Evolutionary conservation across 2,329 filamentous ascomycete genomes (phyloP), one percentile per base, ranked within the genome.

Genomic region (Calonectria pauciramosa): DNA sequence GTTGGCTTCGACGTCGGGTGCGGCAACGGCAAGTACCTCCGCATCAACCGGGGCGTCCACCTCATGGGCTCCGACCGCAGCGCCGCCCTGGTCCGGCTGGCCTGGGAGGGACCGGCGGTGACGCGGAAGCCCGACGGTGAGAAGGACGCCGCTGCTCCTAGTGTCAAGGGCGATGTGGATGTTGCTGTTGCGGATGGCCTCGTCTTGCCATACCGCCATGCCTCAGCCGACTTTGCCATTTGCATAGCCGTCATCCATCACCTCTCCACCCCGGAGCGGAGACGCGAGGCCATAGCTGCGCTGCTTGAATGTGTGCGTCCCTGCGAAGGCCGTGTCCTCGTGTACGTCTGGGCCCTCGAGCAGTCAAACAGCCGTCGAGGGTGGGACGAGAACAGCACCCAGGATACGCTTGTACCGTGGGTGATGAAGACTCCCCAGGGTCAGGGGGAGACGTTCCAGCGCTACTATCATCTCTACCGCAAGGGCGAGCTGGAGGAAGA

Each of bases 381-480:
- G 3, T 99, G 96, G 96, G 93, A 96, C 82, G 93, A 94, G 83
- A 93, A 92, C 26, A 91, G 93, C 75, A 91, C 94, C 78, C 96
- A 99, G 87, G 97, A 99, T 86, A 93, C 97, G 75, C 94, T 99
- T 87, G 97, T 99, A 63, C 96, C 97, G 18, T 99, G 97, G 97
- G 95, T 99, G 30, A 91, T 96, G 83, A 82, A 78, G 80, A 80
- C 76, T 69, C 76, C 79, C 72, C 84, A 84, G 77, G 82, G 82
- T 14, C 76, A 80, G 59, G 77, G 76, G 32, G 88, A 88, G 82
- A 95, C 93, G 0, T 98, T 94, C 83, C 92, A 98, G 84, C 91
- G 97, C 68, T 99, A 98, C 84, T 99, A 99, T 84, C 97, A 99
- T 86, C 88, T 99, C 32, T 99, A 98, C 85, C 90, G 91, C 69